Base-by-base conservation (phyloP, 192 early-diverging fungal genomes). In the Umbelopsis ramanniana region DNA sequence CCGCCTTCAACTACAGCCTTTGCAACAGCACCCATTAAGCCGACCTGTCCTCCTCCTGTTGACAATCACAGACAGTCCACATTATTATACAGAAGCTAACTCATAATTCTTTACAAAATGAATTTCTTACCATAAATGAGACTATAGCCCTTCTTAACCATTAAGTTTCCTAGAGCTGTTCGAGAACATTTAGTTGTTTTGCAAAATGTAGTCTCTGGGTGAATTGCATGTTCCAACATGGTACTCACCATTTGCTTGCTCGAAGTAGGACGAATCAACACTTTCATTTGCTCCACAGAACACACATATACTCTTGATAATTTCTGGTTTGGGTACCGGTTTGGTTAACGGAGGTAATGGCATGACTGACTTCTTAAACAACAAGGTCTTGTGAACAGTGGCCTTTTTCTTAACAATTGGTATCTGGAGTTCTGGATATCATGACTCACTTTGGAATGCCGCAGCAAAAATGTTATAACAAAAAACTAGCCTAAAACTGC, bases 21-120 rank as follows among this genome's bases (percentile, higher is more conserved):
- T n/a, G 95, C 94, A 43, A 96, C 86, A 0, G 84, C 81, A 17
- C 95, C 95, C 95, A 97, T 97, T 57, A 96, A 72, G 4, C 95
- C 91, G 19, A 76, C 67, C 3, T 76, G 81, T 23, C 91, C 91
- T 33, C 91, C 90, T 22, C 88, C 86, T 85, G 46, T 48, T 9
- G 2, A 26, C 26, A 7, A 35, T 60, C 35, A 54, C 0, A 68
- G 17, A n/a, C 52, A 35, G 40, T 17, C 23, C 7, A 63, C 29
- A 24, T 23, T 47, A 12, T 52, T 14, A 52, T 26, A 15, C 11
- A 15, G 6, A 0, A 14, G 15, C 57, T n/a, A 35, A 33, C 22
- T 19, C 35, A 22, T 63, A 7, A 55, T 43, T n/a, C 6, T 43
- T 4, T 24, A 22, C 46, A 29, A 21, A 19, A 57, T 35, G 9